Evolutionary conservation across 768 basidiomycete species (phyloP), one percentile per base, ranked within the genome.

Genomic region (Amanita rimosa): DNA sequence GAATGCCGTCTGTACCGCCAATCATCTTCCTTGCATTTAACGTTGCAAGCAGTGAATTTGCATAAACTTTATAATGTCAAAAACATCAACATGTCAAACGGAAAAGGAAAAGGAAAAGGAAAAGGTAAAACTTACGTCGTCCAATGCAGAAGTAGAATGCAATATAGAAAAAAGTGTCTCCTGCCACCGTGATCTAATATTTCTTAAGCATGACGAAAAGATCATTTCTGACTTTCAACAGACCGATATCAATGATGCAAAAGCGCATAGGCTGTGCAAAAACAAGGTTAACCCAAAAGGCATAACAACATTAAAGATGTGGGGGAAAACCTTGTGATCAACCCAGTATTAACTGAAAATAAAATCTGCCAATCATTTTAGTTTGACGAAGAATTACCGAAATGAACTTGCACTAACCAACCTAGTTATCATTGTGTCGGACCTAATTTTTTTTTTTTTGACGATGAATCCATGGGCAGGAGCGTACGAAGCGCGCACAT

Each of bases 81-180:
- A n/a, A n/a, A n/a, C n/a, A n/a, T n/a, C n/a, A n/a, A n/a, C n/a
- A n/a, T n/a, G n/a, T n/a, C n/a, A n/a, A n/a, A n/a, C n/a, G n/a
- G n/a, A n/a, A n/a, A n/a, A n/a, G n/a, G n/a, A n/a, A n/a, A n/a
- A n/a, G n/a, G n/a, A n/a, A n/a, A n/a, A n/a, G n/a, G n/a, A n/a
- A n/a, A n/a, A 22, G 38, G 21, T 16, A 26, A 26, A 29, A 44
- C 78, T 56, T 58, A 81, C 79, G 58, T 47, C 78, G 68, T 19
- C 78, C 78, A 34, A 78, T 71, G 57, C 70, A 74, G 53, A 78
- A 80, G 58, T 74, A 82, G 60, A 81, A 82, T 1, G 68, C 60
- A 43, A 79, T 74, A 51, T 81, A 82, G 46, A 78, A 58, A 62
- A 78, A 76, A 0, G 76, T 73, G 1, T 67, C 27, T 0, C 70